These are phyloP conservation scores for Colletotrichum abscissum DNA, from an alignment of 2,329 filamentous ascomycete species.

Conservation along the genomic window DNA sequence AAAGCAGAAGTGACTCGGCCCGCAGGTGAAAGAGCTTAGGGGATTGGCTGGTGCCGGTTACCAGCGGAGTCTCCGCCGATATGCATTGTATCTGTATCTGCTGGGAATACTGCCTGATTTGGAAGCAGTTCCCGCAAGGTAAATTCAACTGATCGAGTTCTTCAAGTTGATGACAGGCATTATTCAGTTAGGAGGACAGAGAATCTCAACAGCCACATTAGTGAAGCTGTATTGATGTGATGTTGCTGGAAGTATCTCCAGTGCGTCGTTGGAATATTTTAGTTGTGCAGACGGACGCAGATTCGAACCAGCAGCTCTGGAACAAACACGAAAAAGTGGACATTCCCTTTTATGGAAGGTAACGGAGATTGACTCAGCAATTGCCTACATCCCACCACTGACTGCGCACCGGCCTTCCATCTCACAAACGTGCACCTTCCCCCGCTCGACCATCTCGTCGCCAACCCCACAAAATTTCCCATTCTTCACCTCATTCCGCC, in stretches of 20 bases:
- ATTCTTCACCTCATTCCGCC: conserved; percentile 38
- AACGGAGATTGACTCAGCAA: conserved; percentile 12
- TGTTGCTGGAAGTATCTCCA: neutral
- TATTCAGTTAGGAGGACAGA: neutral
- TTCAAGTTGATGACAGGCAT: neutral
- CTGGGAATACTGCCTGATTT: neutral
- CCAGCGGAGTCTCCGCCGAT: conserved; percentile 2
- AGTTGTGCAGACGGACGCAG: neutral
- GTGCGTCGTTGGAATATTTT: neutral
- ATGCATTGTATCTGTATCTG: too few species aligned
- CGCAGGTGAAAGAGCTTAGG: neutral
- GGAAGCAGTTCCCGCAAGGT: neutral
- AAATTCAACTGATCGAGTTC: neutral
- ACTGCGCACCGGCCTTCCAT: too few species aligned
- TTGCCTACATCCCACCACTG: neutral
- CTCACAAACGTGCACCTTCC: conserved; percentile 35
- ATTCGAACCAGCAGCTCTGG: conserved; percentile 17
- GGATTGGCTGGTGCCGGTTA: neutral
- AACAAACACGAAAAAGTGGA: neutral
- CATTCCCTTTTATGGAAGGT: conserved; percentile 4
- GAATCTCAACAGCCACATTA: neutral
- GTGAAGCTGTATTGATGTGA: neutral
- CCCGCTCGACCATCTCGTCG: conserved; percentile 47
- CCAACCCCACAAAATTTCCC: conserved; percentile 39
- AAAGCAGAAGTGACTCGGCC: conserved; percentile 23